Evolutionary conservation across 768 basidiomycete genomes (phyloP), one percentile per base, ranked within the genome.

Genomic region (Kwoniella botswanensis): DNA sequence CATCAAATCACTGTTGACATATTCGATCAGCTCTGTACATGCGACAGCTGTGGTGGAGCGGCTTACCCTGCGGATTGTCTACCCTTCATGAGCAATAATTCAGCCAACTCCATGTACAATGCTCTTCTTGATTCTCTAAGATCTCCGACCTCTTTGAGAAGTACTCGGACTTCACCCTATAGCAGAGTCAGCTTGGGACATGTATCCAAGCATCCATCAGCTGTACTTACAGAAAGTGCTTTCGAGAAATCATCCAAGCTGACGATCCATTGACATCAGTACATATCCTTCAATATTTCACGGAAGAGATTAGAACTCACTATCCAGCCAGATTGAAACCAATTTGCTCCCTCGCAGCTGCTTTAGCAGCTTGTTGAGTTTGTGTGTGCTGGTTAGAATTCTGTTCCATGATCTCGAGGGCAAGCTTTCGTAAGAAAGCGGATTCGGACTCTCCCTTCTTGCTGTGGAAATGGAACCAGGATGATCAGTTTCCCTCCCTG

Each of bases 181-280:
- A 42, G 29, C 2, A 26, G n/a, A 22, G 21, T 74, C 29, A 71
- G 65, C 52, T 15, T 15, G 64, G 13, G 15, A 53, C 17, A 15
- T 65, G 12, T 35, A 1, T 54, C 3, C 12, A 22, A 5, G 15
- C 12, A 50, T 24, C 11, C 1, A n/a, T 55, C 52, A 63, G n/a
- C 35, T 26, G 24, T 29, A 70, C 82, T 74, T 57, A 82, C 82
- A 13, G 82, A 82, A 24, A 83, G 71, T 2, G 80, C 78, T 61
- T 82, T 82, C 42, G 81, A 81, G 73, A 83, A 83, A 67, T 83
- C 82, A 63, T 83, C 82, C 52, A 83, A 50, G 65, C 78, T 79
- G 42, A 3, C 1, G 26, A 26, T 11, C 12, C 3, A 26, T 18
- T 1, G 18, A 4, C n/a, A 24, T 58, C 24, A 63, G 53, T 24